Evolutionary conservation across 768 basidiomycete genomes (phyloP), one percentile per base, ranked within the genome.

Genomic region (Dioszegia aurantiaca): DNA sequence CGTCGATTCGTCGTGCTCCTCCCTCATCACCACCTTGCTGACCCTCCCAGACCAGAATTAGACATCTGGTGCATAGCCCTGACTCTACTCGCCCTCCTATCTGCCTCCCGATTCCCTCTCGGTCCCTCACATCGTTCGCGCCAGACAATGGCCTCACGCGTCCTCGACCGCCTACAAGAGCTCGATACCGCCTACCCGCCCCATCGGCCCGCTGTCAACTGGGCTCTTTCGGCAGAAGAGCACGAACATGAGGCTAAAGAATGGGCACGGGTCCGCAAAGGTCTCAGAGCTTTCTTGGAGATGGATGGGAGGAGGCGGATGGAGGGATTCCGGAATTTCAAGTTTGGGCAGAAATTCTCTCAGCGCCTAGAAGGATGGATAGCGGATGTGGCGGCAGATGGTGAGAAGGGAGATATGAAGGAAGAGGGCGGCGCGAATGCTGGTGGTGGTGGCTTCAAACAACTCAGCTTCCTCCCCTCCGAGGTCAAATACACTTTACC

Each of bases 61-160:
- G 80, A 80, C 63, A 76, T 79, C 55, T 80, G 80, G 80, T 79
- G 78, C 45, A 68, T 77, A 31, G 80, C 78, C 12, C 64, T 80
- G 11, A 77, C 78, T 2, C 31, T 79, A n/a, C 68, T 80, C 9
- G 68, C 78, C 9, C 72, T 77, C 37, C 61, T 80, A 16, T 60
- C 71, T 0, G 67, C 75, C 5, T 55, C 58, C 36, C 71, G 75
- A n/a, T 80, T 79, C 57, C 80, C 80, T 3, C 64, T 80, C 52
- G 79, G 80, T 3, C 65, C 76, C 8, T 60, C 68, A 3, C 80
- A 80, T 58, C 65, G 65, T 11, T 73, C 69, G 3, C 42, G 72
- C 2, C 62, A 69, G 17, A 61, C 73, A 31, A 72, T 80, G 65
- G 54, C 63, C 0, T 70, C 77, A 31, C 72, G 76, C 31, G 77